These are phyloP conservation scores for Cornus kousa DNA, from an alignment of 148 eudicot species.

Conservation along the genomic window DNA sequence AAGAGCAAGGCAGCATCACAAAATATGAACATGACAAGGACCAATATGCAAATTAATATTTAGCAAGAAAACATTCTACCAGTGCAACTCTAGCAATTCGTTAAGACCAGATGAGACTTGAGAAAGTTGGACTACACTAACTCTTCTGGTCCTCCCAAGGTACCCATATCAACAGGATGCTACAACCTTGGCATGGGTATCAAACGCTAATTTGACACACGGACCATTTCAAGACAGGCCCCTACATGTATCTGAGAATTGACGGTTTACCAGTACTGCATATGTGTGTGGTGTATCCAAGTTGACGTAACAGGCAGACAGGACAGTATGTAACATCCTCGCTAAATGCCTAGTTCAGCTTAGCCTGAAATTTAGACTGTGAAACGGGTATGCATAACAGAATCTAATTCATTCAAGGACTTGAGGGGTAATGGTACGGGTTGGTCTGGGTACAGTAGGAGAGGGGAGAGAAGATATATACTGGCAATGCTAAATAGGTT, in stretches of 20 bases:
- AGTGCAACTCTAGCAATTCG: neutral
- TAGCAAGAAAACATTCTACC: neutral
- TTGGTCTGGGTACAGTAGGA: neutral
- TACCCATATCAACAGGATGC: too few species aligned
- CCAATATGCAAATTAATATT: neutral
- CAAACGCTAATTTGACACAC: too few species aligned
- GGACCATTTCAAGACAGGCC: too few species aligned
- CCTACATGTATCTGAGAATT: too few species aligned
- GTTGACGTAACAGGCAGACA: neutral
- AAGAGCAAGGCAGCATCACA: neutral
- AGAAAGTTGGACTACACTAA: too few species aligned
- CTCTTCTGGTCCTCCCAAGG: too few species aligned
- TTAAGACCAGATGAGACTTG: neutral
- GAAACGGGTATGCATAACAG: conserved; percentile 4
- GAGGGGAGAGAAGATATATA: neutral
- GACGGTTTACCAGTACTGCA: too few species aligned
- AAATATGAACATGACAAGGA: conserved; percentile 4
- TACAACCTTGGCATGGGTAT: too few species aligned
- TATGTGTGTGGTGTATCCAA: too few species aligned
- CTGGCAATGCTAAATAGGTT: neutral
- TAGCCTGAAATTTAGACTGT: conserved; percentile 5
- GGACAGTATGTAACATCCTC: neutral
- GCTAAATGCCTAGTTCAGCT: neutral
- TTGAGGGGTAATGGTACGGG: neutral
- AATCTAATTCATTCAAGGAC: neutral